Evolutionary conservation across 2,329 filamentous ascomycete genomes (phyloP), one percentile per base, ranked within the genome.

Genomic region (Sclerotiophoma versabilis): DNA sequence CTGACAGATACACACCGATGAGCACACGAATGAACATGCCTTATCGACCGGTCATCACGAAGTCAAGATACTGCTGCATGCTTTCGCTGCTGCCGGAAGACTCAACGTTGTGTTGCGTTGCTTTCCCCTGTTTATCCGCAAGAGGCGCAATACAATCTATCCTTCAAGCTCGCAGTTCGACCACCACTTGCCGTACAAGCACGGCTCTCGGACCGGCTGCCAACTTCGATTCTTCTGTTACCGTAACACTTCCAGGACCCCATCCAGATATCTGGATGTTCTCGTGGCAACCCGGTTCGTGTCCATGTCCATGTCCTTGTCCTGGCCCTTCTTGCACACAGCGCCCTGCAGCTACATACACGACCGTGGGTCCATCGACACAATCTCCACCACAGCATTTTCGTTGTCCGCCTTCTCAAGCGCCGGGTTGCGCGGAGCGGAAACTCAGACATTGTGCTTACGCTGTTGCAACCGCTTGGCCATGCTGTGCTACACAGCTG

Each of bases 271-370:
- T 37, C 19, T 45, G 51, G 51, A 46, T 8, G 32, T 49, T 54
- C 51, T 54, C 51, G 45, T 54, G 51, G 51, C 45, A 54, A 41
- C 51, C 51, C 33, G 29, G 51, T 22, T 25, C 27, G 10, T 17
- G 20, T 27, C 27, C 17, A 19, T 30, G 27, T 29, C 49, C 20
- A 15, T 23, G 45, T 22, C 27, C 29, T 17, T 19, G 20, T 37
- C 25, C 25, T 42, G 36, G 36, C 22, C 27, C 6, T 36, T 43
- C 36, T 33, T 23, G 26, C 27, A 22, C 46, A 49, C 30, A 34
- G 39, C 39, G 34, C 41, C 51, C 51, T 49, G 51, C 45, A 54
- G 51, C 22, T 19, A 38, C 32, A 36, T 20, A 45, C 33, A 49
- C 45, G 26, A 33, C 12, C 20, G 4, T 26, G 15, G 23, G 9